phyloP scores from a whole-genome alignment of 257 asterid species.

The Echites panduratus region DNA sequence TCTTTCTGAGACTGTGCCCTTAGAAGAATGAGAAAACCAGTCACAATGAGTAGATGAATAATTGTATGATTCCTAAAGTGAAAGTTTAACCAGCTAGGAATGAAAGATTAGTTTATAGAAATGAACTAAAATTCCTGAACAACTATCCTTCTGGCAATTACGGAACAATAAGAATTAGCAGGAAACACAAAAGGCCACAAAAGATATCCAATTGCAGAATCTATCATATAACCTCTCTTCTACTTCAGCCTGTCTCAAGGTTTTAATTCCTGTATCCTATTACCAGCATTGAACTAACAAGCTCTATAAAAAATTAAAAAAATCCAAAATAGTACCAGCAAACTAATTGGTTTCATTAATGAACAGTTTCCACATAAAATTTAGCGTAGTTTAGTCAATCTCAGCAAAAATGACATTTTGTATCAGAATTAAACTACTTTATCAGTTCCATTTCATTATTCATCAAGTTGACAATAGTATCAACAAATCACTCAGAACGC shows the following conservation, averaged over 20 bases:
- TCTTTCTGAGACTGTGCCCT: constrained; percentile 60
- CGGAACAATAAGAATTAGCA: neutral
- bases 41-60: neutral
- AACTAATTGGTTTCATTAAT: neutral
- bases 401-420: neutral
- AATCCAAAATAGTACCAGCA: neutral
- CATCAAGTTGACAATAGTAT: neutral
- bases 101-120: neutral
- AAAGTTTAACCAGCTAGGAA: neutral
- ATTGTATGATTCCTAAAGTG: neutral
- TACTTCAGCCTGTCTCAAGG: neutral
- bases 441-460: neutral
- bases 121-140: neutral
- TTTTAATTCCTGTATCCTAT: neutral
- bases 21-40: constrained; percentile 12
- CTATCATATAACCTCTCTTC: neutral
- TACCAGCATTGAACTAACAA: neutral
- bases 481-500: neutral
- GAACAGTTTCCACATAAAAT: neutral
- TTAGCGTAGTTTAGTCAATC: neutral
- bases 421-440: neutral
- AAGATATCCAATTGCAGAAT: neutral
- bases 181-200: neutral
- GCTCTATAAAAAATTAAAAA: neutral
- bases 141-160: neutral